These are phyloP conservation scores for Endocalyx cinctus DNA, from an alignment of 2,329 filamentous ascomycete genomes.

Conservation along the genomic window DNA sequence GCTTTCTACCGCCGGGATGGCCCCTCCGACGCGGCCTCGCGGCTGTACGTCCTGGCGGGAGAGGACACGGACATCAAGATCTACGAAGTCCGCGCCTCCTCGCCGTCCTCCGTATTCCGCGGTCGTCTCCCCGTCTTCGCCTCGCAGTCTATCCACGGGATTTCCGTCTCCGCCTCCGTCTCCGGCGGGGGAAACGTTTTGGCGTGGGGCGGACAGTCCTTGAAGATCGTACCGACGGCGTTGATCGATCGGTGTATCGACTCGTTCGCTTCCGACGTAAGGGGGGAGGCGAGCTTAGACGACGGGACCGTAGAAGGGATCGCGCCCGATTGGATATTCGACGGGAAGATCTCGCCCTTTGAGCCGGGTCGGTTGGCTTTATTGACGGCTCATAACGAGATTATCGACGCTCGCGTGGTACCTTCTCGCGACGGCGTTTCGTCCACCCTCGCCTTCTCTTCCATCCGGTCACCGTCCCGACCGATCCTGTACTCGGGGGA, in stretches of 20 bases:
- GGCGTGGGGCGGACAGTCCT: conserved; percentile 65
- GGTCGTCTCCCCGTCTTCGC: conserved; percentile 52
- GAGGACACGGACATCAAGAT: conserved; percentile 56
- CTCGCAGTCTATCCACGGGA: conserved; percentile 70
- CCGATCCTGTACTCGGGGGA: conserved; percentile 87
- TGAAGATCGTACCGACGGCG: conserved; percentile 40
- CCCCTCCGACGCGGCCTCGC: conserved; percentile 21
- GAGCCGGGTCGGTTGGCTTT: conserved; percentile 47
- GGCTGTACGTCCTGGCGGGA: conserved; percentile 48
- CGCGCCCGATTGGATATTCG: conserved; percentile 73
- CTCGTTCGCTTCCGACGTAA: conserved; percentile 9
- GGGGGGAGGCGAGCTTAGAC: conserved; percentile 10
- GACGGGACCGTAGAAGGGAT: conserved; percentile 36
- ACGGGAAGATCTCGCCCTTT: conserved; percentile 52
- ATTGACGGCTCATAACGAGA: conserved; percentile 83
- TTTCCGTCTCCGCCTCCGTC: conserved; percentile 39
- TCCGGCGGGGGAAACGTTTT: conserved; percentile 36
- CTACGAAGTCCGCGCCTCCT: conserved; percentile 38
- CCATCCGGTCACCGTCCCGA: conserved; percentile 60
- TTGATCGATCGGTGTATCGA: conserved; percentile 29
- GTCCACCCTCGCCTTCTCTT: conserved; percentile 36
- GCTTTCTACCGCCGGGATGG: conserved; percentile 39
- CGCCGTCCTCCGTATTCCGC: no score
- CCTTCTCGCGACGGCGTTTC: conserved; percentile 14
- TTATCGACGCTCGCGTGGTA: conserved; percentile 48